These are phyloP conservation scores for Paraphaeosphaeria sporulosa DNA, from an alignment of 2,329 filamentous ascomycete genomes.

Conservation along the genomic window DNA sequence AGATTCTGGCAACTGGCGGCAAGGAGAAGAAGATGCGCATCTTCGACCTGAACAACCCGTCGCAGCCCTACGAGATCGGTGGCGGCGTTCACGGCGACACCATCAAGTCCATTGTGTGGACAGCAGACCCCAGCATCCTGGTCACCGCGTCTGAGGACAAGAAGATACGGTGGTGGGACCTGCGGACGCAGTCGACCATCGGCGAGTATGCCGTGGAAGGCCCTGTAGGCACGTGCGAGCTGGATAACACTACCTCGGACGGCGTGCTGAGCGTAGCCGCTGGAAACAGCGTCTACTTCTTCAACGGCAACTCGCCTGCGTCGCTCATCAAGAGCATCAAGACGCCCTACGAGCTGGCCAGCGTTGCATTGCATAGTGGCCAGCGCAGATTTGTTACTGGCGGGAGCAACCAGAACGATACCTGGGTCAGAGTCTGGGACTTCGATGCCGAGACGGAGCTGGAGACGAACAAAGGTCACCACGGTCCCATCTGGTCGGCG, in stretches of 20 bases:
- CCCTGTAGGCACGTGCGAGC: conserved; percentile 89
- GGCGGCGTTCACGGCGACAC: conserved; percentile 81
- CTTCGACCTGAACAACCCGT: conserved; percentile 76
- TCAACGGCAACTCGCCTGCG: conserved; percentile 76
- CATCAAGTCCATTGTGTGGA: conserved; percentile 98
- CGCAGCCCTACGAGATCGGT: conserved; percentile 82
- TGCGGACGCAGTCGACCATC: conserved; percentile 77
- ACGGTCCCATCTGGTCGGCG: conserved; percentile 96
- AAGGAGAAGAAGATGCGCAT: conserved; percentile 96
- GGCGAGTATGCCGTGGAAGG: conserved; percentile 81
- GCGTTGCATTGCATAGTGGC: conserved; percentile 84
- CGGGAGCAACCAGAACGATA: conserved; percentile 77
- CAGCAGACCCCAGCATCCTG: conserved; percentile 83
- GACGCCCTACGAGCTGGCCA: conserved; percentile 85
- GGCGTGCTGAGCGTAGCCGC: conserved; percentile 87
- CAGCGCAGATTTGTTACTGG: conserved; percentile 87
- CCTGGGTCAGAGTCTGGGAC: conserved; percentile 94
- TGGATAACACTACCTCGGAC: conserved; percentile 69
- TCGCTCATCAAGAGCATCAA: conserved; percentile 78
- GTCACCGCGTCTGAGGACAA: conserved; percentile 92
- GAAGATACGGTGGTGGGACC: conserved; percentile 92
- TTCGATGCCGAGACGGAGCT: conserved; percentile 85
- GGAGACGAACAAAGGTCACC: conserved; percentile 94
- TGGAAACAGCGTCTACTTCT: conserved; percentile 94
- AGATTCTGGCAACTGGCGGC: conserved; percentile 86